Evolutionary conservation across 2,329 filamentous ascomycete species (phyloP).

Genomic region (Colletotrichum magnum): DNA sequence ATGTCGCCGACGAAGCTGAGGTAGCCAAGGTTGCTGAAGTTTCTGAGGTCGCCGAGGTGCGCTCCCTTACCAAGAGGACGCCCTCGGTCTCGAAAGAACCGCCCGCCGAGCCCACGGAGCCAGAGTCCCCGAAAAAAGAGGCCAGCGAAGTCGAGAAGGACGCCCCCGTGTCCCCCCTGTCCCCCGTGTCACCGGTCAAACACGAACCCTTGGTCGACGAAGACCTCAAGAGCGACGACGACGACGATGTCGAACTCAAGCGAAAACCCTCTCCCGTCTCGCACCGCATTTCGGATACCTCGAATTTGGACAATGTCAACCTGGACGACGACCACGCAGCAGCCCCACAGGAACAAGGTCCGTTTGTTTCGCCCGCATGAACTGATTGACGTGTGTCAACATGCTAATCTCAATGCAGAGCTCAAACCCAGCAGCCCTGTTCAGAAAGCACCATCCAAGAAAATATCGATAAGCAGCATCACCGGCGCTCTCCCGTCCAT

Average conservation of each 20-base stretch:
- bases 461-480: conserved; percentile 77
- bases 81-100: conserved; percentile 53
- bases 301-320: conserved; percentile 73
- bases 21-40: conserved; percentile 61
- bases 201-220: conserved; percentile 35
- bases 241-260: conserved; percentile 43
- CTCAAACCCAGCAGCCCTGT: conserved; percentile 48
- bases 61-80: conserved; percentile 73
- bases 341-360: conserved; percentile 52
- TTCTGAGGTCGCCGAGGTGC: conserved; percentile 58
- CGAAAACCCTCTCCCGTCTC: conserved; percentile 57
- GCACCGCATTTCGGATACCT: conserved; percentile 61
- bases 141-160: conserved; percentile 48
- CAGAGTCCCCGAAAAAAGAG: conserved; percentile 41
- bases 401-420: conserved; percentile 32
- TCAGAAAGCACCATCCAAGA: conserved; percentile 63
- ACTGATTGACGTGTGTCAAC: conserved; percentile 38
- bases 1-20: conserved; percentile 56
- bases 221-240: conserved; percentile 37
- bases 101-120: conserved; percentile 41
- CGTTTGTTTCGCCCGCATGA: conserved; percentile 37
- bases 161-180: conserved; percentile 18
- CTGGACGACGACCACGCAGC: conserved; percentile 70
- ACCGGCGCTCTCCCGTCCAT: conserved; percentile 80
- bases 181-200: conserved; percentile 22